Evolutionary conservation across 495 filamentous ascomycete species (phyloP).

Genomic region (Patellaria atrata): DNA sequence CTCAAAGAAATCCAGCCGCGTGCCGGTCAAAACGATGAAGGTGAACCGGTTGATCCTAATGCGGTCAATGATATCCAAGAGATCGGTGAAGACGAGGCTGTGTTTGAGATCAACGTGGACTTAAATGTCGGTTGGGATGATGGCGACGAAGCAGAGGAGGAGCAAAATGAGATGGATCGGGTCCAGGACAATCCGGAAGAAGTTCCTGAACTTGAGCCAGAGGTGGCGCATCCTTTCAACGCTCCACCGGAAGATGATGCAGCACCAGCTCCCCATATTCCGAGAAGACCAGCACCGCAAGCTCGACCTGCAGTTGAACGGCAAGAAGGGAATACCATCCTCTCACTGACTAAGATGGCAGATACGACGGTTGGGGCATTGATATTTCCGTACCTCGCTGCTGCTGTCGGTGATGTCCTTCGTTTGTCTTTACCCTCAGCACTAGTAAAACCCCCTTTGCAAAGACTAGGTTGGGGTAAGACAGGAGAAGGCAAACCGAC

Average conservation of each 20-base stretch:
- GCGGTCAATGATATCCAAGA: constrained; percentile 33
- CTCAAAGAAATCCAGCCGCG: constrained; percentile 50
- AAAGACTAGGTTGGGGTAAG: neutral
- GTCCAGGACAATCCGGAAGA: constrained; percentile 3
- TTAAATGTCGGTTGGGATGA: constrained; percentile 23
- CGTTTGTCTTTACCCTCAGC: constrained; percentile 44
- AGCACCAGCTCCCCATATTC: constrained; percentile 14
- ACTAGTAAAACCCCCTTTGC: constrained; percentile 39
- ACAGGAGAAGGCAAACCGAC: constrained; percentile 19
- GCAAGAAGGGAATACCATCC: constrained; percentile 29
- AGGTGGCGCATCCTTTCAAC: constrained; percentile 9
- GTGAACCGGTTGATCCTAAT: constrained; percentile 18
- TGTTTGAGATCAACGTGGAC: constrained; percentile 24
- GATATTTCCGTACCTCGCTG: constrained; percentile 46
- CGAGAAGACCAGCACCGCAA: constrained; percentile 9
- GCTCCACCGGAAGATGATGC: constrained; percentile 11
- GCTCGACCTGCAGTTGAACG: constrained; percentile 3
- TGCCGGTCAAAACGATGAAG: constrained; percentile 30
- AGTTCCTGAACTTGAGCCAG: neutral
- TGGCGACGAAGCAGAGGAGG: constrained; percentile 19
- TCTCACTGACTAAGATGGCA: constrained; percentile 37
- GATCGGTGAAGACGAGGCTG: constrained; percentile 32
- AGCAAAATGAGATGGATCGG: constrained; percentile 5
- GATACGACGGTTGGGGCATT: constrained; percentile 48
- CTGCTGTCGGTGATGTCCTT: constrained; percentile 53